Evolutionary conservation across 257 asterid species (phyloP).

Genomic region (Haberlea rhodopensis): DNA sequence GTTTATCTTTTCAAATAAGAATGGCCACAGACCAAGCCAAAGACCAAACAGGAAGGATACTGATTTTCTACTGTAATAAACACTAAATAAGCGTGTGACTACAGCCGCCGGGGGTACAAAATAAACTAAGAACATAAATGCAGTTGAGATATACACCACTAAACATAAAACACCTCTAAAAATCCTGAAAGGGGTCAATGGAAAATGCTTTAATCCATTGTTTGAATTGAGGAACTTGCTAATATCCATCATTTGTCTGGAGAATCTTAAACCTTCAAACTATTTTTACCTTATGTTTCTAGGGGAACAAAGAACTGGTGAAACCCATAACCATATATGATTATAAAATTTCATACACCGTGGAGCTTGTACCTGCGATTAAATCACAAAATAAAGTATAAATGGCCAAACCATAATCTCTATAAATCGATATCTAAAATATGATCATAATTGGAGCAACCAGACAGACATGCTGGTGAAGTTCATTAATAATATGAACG

Average conservation of each 20-base stretch:
- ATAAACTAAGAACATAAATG: conserved; percentile 68
- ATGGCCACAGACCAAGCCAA: conserved; percentile 96
- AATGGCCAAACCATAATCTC: conserved; percentile 18
- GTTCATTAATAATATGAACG: neutral
- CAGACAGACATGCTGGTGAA: no score
- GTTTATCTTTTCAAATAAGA: conserved; percentile 84
- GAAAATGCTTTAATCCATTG: conserved; percentile 54
- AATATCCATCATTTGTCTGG: conserved; percentile 36
- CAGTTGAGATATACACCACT: conserved; percentile 54
- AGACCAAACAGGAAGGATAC: conserved; percentile 67
- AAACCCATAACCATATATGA: conserved; percentile 20
- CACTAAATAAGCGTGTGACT: conserved; percentile 54
- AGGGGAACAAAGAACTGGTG: conserved; percentile 14
- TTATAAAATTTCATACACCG: conserved; percentile 3
- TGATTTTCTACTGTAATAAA: conserved; percentile 67
- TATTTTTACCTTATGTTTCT: conserved; percentile 13
- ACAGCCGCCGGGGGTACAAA: conserved; percentile 56
- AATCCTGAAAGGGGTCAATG: conserved; percentile 61
- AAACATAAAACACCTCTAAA: conserved; percentile 68
- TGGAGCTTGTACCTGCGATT: conserved; percentile 28
- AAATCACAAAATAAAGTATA: neutral
- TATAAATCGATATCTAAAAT: neutral
- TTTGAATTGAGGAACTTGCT: conserved; percentile 34
- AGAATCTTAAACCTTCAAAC: conserved; percentile 10
- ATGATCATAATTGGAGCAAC: neutral